phyloP scores from a whole-genome alignment of 306 rosid species.

The Ammopiptanthus mongolicus region DNA sequence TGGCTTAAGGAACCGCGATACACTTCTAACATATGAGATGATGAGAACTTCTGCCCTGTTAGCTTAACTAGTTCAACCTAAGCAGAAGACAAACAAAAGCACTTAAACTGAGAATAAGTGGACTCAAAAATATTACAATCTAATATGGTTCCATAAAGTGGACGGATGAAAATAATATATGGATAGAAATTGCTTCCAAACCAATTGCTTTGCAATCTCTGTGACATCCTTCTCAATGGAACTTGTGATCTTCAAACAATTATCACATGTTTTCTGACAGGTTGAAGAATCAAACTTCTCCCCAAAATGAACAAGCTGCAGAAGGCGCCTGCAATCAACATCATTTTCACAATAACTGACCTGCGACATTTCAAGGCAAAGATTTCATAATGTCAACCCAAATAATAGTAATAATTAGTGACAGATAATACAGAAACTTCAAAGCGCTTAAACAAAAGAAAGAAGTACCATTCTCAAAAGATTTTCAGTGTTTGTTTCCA shows the following conservation, averaged over 20 bases:
- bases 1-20: slow-evolving; percentile 92
- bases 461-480: slow-evolving; percentile 78
- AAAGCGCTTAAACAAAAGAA: neutral
- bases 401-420: neutral
- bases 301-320: slow-evolving; percentile 92
- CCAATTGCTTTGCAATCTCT: slow-evolving; percentile 80
- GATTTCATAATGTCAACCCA: slow-evolving; percentile 9
- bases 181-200: slow-evolving; percentile 35
- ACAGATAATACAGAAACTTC: neutral
- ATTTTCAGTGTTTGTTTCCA: slow-evolving; percentile 88
- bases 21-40: slow-evolving; percentile 88
- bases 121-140: slow-evolving; percentile 1
- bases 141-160: slow-evolving; percentile 4
- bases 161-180: slow-evolving; percentile 1
- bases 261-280: slow-evolving; percentile 94
- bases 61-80: slow-evolving; percentile 82
- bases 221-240: slow-evolving; percentile 86
- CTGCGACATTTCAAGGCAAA: slow-evolving; percentile 44
- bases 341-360: slow-evolving; percentile 91
- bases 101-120: slow-evolving; percentile 18
- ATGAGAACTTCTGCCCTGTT: slow-evolving; percentile 75
- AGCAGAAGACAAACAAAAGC: slow-evolving; percentile 24
- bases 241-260: slow-evolving; percentile 67
- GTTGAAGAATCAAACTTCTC: slow-evolving; percentile 77
- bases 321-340: slow-evolving; percentile 85